Evolutionary conservation across 31 red algal genomes (phyloP).

Genomic region (Porphyra umbilicalis): DNA sequence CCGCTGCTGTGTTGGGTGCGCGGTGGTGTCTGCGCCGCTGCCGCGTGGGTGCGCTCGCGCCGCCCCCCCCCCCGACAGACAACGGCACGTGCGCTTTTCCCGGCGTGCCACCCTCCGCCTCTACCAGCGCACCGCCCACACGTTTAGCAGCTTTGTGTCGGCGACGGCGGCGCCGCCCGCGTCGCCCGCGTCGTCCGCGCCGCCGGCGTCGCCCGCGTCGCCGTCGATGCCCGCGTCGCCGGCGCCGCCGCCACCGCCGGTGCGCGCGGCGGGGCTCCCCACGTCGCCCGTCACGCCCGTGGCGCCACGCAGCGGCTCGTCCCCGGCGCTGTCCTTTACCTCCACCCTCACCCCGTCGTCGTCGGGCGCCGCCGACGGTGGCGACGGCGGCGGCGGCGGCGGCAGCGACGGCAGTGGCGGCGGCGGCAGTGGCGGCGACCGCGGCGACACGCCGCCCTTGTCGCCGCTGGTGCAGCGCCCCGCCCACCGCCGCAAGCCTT

Average conservation of each 20-base stretch:
- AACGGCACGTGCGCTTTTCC: background rate
- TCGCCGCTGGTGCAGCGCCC: background rate
- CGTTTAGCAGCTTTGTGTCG: background rate
- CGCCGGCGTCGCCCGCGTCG: background rate
- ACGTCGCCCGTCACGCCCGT: background rate
- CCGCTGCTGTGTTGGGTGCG: background rate
- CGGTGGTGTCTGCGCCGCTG: background rate
- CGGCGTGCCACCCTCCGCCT: background rate
- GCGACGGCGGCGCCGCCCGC: background rate
- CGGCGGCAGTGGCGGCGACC: background rate
- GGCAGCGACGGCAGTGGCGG: background rate
- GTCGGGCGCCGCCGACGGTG: background rate
- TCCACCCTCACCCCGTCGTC: background rate
- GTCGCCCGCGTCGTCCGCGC: background rate
- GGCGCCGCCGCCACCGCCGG: background rate
- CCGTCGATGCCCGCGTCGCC: background rate
- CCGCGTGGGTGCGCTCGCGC: too few species aligned
- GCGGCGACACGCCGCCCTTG: background rate
- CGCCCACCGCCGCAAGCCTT: background rate
- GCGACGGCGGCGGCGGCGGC: too few species aligned
- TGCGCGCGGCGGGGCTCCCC: background rate
- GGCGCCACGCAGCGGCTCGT: background rate
- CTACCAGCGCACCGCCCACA: background rate
- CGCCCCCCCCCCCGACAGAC: too few species aligned
- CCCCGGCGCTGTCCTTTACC: background rate